Evolutionary conservation across 2,329 filamentous ascomycete genomes (phyloP).

Genomic region (Penicillium palitans): DNA sequence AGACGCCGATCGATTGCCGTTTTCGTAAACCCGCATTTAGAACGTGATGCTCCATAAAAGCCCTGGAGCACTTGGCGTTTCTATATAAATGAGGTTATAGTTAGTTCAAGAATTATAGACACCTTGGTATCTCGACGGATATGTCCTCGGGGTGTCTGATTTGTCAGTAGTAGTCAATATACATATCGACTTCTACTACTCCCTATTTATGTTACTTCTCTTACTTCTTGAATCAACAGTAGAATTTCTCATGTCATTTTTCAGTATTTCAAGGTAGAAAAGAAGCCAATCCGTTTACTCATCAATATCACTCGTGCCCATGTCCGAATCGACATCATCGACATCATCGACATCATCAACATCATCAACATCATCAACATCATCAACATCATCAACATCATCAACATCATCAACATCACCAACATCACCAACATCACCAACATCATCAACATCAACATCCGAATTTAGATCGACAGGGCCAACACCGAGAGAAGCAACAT

Average conservation of each 20-base stretch:
- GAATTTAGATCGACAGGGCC: not conserved
- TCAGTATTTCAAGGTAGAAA: not conserved
- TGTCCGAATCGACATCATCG: not conserved
- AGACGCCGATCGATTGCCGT: slow-evolving; percentile 7
- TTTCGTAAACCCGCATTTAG: slow-evolving; percentile 2
- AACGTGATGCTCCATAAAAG: not conserved
- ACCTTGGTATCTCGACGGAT: not conserved
- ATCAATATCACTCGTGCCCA: not conserved
- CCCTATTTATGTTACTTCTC: not conserved
- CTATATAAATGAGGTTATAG: not conserved
- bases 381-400: not conserved
- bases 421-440: too few species aligned
- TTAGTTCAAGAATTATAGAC: not conserved
- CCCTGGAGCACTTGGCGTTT: not conserved
- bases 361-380: not conserved
- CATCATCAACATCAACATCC: not conserved
- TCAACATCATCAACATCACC: not conserved
- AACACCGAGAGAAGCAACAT: not conserved
- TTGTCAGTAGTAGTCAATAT: not conserved
- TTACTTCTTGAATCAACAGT: not conserved
- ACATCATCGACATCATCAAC: not conserved
- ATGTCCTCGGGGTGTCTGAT: not conserved
- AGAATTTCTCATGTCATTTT: not conserved
- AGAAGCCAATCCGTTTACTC: not conserved
- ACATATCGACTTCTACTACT: not conserved